Evolutionary conservation across 345 rosid genomes (phyloP).

Genomic region (Eucalyptus curtisii): DNA sequence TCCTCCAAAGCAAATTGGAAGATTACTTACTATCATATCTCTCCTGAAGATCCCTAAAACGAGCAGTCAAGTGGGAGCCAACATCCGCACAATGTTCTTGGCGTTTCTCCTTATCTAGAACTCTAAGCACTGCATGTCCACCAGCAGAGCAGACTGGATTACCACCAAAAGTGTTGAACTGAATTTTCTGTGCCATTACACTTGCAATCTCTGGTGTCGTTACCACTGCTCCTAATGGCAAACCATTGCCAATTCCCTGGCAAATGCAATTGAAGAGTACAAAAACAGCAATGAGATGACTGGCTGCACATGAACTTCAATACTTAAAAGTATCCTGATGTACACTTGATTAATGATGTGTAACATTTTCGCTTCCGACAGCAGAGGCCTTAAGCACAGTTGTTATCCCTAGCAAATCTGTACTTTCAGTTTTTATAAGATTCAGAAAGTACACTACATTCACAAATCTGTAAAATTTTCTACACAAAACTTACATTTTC

Average conservation of each 20-base stretch:
- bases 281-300: not conserved
- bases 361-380: not conserved
- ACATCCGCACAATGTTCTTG: constrained; percentile 73
- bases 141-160: constrained; percentile 97
- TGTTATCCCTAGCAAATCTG: not conserved
- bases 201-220: constrained; percentile 95
- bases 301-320: not conserved
- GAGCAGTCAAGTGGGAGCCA: constrained; percentile 67
- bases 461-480: not conserved
- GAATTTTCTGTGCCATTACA: constrained; percentile 78
- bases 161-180: constrained; percentile 93
- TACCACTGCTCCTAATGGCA: constrained; percentile 93
- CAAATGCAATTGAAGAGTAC: not conserved
- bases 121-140: constrained; percentile 89
- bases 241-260: constrained; percentile 93
- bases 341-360: not conserved
- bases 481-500: not conserved
- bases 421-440: not conserved
- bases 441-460: not conserved
- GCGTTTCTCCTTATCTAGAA: constrained; percentile 79
- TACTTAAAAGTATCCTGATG: not conserved
- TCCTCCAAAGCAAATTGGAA: not conserved
- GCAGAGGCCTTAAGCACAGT: not conserved
- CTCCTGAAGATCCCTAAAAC: constrained; percentile 56
- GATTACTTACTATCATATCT: constrained; percentile 55